Percentiles rank a stretch among this genome's conserved stretches.
Conservation (phyloP, 495 filamentous ascomycete species). For the Delitschia confertaspora region DNA sequence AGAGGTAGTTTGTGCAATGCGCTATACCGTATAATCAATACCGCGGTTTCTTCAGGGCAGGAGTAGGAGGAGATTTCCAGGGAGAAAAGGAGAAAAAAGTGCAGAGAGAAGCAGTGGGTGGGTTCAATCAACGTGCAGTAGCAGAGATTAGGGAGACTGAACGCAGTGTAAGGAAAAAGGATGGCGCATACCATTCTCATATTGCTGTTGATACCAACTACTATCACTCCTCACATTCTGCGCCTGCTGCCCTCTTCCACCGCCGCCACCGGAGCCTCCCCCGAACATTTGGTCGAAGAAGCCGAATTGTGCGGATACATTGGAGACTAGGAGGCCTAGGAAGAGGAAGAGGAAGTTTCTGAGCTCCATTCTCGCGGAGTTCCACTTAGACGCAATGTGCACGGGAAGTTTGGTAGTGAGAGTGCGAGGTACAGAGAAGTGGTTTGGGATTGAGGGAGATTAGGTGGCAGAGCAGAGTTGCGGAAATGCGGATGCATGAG, state of each 20-base stretch:
- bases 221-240: slow-evolving; percentile 77
- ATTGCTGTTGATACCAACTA: slow-evolving; percentile 62
- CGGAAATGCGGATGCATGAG: slow-evolving; percentile 13
- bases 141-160: not conserved
- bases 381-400: too few relatives aligned
- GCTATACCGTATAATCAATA: slow-evolving; percentile 42
- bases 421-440: too few relatives aligned
- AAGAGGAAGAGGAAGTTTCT: slow-evolving; percentile 23
- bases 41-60: too few relatives aligned
- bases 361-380: slow-evolving; percentile 24
- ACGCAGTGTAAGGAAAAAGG: slow-evolving; percentile 6
- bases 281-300: slow-evolving; percentile 73
- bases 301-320: slow-evolving; percentile 60
- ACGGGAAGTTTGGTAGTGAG: too few relatives aligned
- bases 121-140: not conserved
- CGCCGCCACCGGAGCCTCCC: slow-evolving; percentile 44
- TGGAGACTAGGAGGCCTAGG: slow-evolving; percentile 42
- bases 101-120: not conserved
- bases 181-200: slow-evolving; percentile 50
- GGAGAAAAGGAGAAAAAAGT: not conserved
- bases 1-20: slow-evolving; percentile 83
- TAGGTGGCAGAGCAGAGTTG: too few relatives aligned
- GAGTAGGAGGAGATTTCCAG: too few relatives aligned
- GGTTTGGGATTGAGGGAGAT: too few relatives aligned
- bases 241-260: slow-evolving; percentile 53